Evolutionary conservation across 345 rosid genomes (phyloP).

Genomic region (Eucalyptus virginea): DNA sequence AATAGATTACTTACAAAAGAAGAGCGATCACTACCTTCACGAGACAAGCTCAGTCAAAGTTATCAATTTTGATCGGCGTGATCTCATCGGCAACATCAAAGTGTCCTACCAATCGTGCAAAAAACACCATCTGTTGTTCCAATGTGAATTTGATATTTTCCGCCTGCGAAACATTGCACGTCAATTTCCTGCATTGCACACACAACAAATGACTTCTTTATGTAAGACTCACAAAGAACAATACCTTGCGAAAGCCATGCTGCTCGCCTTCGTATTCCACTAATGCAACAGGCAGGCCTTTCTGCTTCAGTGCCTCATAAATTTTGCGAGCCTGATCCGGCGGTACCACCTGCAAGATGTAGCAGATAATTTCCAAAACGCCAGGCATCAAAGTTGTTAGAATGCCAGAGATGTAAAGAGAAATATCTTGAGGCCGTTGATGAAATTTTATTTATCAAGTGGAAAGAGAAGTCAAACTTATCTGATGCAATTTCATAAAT

Average conservation of each 20-base stretch:
- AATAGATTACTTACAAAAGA: background rate
- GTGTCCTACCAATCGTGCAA: constrained; percentile 61
- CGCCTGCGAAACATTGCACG: constrained; percentile 31
- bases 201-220: background rate
- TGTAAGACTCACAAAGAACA: background rate
- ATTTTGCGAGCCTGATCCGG: constrained; percentile 91
- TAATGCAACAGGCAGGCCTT: constrained; percentile 89
- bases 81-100: constrained; percentile 74
- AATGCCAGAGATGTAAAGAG: background rate
- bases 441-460: background rate
- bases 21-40: background rate
- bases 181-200: background rate
- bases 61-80: constrained; percentile 59
- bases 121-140: constrained; percentile 90
- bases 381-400: background rate
- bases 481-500: background rate
- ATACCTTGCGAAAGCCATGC: constrained; percentile 94
- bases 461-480: background rate
- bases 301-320: constrained; percentile 63
- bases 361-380: background rate
- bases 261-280: constrained; percentile 96
- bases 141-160: constrained; percentile 86
- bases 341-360: constrained; percentile 59
- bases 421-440: background rate
- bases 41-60: constrained; percentile 36